These are phyloP conservation scores for Lipomyces sp. DNA, from an alignment of 805 yeast species.

Conservation along the genomic window DNA sequence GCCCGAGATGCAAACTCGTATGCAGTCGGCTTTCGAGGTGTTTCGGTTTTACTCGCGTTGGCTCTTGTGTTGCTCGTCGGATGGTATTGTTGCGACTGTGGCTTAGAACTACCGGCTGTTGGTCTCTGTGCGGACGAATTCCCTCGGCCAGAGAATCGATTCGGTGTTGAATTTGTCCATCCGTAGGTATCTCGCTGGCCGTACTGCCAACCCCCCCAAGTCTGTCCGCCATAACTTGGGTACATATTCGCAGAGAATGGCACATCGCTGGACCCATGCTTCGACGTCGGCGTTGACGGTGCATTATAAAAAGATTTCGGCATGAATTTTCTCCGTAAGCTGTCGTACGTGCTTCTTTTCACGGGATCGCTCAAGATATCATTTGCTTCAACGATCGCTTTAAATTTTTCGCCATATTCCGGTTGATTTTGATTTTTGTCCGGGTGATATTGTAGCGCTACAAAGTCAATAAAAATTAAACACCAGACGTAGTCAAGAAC, in stretches of 20 bases:
- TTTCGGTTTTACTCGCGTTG: not conserved
- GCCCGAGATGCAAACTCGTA: not conserved
- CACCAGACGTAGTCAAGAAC: not conserved
- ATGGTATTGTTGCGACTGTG: too few relatives aligned
- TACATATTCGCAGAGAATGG: too few relatives aligned
- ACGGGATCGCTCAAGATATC: conserved; percentile 34
- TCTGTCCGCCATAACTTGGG: too few relatives aligned
- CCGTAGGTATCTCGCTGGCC: conserved; percentile 2
- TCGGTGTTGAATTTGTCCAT: conserved; percentile 1
- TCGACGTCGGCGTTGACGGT: too few relatives aligned
- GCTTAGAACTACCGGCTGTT: too few relatives aligned
- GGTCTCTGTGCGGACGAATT: not conserved
- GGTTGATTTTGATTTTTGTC: conserved; percentile 39
- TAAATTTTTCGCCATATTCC: conserved; percentile 36
- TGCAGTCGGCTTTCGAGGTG: conserved; percentile 8
- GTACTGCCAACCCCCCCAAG: not conserved
- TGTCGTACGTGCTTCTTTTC: conserved; percentile 37
- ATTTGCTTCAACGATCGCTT: conserved; percentile 38
- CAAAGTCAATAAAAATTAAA: conserved; percentile 1
- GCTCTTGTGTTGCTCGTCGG: too few relatives aligned
- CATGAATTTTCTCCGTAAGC: conserved; percentile 3
- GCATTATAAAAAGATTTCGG: too few relatives aligned
- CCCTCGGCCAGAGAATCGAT: too few relatives aligned
- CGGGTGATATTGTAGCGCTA: conserved; percentile 46
- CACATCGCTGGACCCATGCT: too few relatives aligned